These are phyloP conservation scores for Bigelowiella natans DNA, from an alignment of 78 protist species.

Conservation along the genomic window DNA sequence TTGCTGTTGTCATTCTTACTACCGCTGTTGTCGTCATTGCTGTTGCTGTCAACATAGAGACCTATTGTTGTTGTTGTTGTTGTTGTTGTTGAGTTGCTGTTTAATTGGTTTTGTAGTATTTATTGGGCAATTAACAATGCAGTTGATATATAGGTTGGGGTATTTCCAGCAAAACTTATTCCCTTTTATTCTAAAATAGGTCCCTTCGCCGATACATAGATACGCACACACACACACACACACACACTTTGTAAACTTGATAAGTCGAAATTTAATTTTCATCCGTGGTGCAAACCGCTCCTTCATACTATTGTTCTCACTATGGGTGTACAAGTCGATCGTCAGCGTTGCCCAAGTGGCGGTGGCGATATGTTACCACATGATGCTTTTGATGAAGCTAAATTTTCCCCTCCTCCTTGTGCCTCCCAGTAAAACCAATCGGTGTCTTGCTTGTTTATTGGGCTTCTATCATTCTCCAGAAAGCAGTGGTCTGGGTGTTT, in stretches of 20 bases:
- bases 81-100: background rate
- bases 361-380: background rate
- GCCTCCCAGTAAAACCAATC: background rate
- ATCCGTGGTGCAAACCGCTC: no score
- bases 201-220: background rate
- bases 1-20: background rate
- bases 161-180: background rate
- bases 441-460: background rate
- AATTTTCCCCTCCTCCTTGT: no score
- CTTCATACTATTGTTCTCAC: no score
- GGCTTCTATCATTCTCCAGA: background rate
- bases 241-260: background rate
- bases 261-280: background rate
- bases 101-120: background rate
- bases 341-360: no score
- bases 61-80: background rate
- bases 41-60: background rate
- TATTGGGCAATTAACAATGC: no score
- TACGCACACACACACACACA: background rate
- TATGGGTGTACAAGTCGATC: no score
- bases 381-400: no score
- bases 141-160: no score
- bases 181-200: background rate
- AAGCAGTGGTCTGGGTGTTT: background rate
- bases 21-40: background rate